These are phyloP conservation scores for Populus simonii DNA, from an alignment of 345 rosid genomes.

Conservation along the genomic window DNA sequence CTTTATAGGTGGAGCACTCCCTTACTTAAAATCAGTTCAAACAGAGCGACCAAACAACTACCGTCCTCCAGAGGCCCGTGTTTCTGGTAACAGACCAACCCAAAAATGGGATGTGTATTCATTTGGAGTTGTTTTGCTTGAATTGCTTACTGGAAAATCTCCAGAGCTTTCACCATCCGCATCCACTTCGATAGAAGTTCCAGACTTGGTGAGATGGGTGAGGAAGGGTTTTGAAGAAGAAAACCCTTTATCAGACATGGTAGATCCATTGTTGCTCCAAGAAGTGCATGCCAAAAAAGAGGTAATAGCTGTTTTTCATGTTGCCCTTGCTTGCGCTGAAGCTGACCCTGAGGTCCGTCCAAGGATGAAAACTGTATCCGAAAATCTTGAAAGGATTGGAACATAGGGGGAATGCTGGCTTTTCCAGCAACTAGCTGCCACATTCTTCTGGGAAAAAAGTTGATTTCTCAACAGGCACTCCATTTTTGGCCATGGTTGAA, in stretches of 20 bases:
- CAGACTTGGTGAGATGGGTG: conserved; percentile 86
- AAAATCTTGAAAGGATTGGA: conserved; percentile 75
- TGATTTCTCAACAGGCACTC: not conserved
- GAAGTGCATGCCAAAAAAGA: conserved; percentile 95
- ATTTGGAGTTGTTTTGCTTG: conserved; percentile 77
- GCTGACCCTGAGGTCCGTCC: conserved; percentile 83
- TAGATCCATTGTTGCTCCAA: conserved; percentile 74
- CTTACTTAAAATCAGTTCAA: conserved; percentile 61
- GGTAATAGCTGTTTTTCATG: conserved; percentile 76
- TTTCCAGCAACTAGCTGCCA: not conserved
- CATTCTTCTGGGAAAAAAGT: not conserved
- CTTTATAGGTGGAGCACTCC: conserved; percentile 73
- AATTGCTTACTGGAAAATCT: conserved; percentile 83
- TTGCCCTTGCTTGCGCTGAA: conserved; percentile 88
- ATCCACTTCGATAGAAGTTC: conserved; percentile 61
- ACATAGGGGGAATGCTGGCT: not conserved
- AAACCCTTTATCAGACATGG: conserved; percentile 82
- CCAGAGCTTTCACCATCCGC: conserved; percentile 77
- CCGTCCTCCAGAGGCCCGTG: conserved; percentile 80
- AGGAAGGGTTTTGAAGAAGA: conserved; percentile 90
- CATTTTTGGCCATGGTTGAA: not conserved
- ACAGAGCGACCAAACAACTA: conserved; percentile 60
- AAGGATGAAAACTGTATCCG: conserved; percentile 86
- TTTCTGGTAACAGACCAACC: conserved; percentile 52
- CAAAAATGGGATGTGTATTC: conserved; percentile 94